A percentile compares a stretch with the other conserved stretches of the same genome.
Evolutionary conservation across 345 rosid species (phyloP).

Genomic region (Populus ilicifolia): DNA sequence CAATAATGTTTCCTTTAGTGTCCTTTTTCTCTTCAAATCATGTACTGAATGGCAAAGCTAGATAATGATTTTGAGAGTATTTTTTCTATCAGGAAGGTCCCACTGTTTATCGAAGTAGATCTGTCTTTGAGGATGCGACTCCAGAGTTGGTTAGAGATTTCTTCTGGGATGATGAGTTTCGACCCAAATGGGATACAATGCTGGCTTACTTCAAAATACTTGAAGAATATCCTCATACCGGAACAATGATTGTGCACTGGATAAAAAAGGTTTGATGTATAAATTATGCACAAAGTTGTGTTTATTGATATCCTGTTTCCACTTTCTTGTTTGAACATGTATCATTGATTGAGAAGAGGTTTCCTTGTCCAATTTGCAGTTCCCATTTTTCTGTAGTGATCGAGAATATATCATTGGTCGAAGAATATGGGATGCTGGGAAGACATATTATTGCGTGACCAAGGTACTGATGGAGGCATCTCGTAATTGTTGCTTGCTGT

Average conservation of each 20-base stretch:
- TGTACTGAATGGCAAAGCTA: background rate
- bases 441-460: constrained; percentile 70
- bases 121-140: constrained; percentile 91
- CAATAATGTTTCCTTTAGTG: background rate
- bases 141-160: constrained; percentile 90
- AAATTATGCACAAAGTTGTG: background rate
- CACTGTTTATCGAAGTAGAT: constrained; percentile 62
- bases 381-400: constrained; percentile 95
- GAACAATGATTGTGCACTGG: constrained; percentile 75
- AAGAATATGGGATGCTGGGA: constrained; percentile 91
- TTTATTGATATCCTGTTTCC: background rate
- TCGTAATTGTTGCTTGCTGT: background rate
- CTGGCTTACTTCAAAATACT: constrained; percentile 66
- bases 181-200: constrained; percentile 96
- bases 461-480: constrained; percentile 54
- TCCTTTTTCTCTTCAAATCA: background rate
- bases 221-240: constrained; percentile 69
- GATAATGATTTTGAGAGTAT: background rate
- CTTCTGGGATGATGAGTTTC: constrained; percentile 98
- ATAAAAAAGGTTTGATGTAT: constrained; percentile 60
- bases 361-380: constrained; percentile 46
- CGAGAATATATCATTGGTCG: constrained; percentile 86
- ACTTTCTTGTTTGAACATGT: background rate
- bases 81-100: constrained; percentile 63
- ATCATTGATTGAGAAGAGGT: constrained; percentile 2